Base-by-base conservation (phyloP, 2,329 filamentous ascomycete species). In the Acrodontium crateriforme region DNA sequence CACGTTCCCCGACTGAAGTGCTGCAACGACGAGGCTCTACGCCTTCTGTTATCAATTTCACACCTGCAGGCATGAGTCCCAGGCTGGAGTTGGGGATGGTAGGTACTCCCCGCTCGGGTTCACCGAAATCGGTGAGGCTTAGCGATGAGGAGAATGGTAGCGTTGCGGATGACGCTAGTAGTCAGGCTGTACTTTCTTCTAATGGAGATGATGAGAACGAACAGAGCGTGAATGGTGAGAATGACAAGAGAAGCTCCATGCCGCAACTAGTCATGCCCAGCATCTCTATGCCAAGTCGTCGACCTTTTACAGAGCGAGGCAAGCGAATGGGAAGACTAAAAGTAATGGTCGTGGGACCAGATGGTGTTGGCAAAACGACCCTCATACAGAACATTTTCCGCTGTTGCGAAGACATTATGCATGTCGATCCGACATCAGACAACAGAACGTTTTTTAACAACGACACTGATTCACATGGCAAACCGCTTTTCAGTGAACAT, bases 201-300 rank as follows among this genome's bases (percentile, higher is more conserved):
- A 55, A 62, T 44, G 58, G 65, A 37, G 59, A 74, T 41, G 60
- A 71, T 46, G 74, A 69, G 49, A 64, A 60, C 6, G 49, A 50
- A 6, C 43, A 45, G 7, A 45, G 46, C 26, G 29, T 52, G 3
- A 44, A 48, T 16, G 10, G 13, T 12, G 54, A 56, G 53, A 59
- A 46, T 44, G 29, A 42, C 38, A 15, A 42, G 41, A 28, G 32
- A 37, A 24, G 65, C 62, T 22, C 23, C 16, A 47, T 58, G 21
- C 78, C 78, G 14, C 85, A 95, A 53, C 67, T 98, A n/a, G 81
- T 98, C 35, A 98, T 98, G 89, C 89, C 89, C 4, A 93, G 84
- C 47, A 77, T 98, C 45, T 75, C 72, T 36, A 89, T 98, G 71
- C 87, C 89, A 3, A 79, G 73, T 35, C 74, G 89, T 27, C 69